A percentile compares a stretch with the other conserved stretches of the same genome.
Evolutionary conservation across 768 basidiomycete species (phyloP).

Genomic region (Cyclocybe cylindracea): DNA sequence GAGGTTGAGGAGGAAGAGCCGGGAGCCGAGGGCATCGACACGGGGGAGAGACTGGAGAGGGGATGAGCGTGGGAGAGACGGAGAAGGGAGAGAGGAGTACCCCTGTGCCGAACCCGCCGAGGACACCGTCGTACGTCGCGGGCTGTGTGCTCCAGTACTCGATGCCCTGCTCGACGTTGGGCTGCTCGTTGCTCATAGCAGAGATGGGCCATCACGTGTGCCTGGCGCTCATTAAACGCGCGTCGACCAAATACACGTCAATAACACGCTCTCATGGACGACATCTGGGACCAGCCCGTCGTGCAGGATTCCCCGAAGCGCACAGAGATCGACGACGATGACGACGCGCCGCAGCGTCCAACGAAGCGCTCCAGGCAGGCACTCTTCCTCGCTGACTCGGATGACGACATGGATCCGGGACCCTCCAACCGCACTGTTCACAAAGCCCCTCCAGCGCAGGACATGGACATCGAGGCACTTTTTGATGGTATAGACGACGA

Average conservation of each 20-base stretch:
- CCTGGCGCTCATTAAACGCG: constrained; percentile 18
- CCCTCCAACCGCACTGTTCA: constrained; percentile 17
- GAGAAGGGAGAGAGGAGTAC: constrained; percentile 43
- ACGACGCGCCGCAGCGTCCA: constrained; percentile 25
- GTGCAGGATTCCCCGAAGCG: constrained; percentile 26
- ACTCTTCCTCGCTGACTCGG: constrained; percentile 64
- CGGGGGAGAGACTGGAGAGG: constrained; percentile 75
- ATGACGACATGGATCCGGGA: constrained; percentile 48
- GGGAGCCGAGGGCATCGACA: constrained; percentile 87
- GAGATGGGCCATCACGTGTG: constrained; percentile 21
- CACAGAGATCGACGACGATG: constrained; percentile 18
- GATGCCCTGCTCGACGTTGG: constrained; percentile 75
- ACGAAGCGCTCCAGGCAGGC: constrained; percentile 34
- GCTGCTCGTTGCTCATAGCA: constrained; percentile 24
- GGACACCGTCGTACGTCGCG: constrained; percentile 83
- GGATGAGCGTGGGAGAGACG: constrained; percentile 13
- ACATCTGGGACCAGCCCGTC: constrained; percentile 62
- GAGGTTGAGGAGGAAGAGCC: constrained; percentile 82
- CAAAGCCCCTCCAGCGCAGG: constrained; percentile 45
- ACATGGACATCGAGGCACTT: constrained; percentile 48
- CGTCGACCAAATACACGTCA: constrained; percentile 35
- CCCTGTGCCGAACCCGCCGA: constrained; percentile 60
- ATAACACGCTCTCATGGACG: constrained; percentile 46
- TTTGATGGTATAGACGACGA: constrained; percentile 40
- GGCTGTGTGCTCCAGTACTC: constrained; percentile 85